Evolutionary conservation across 2,329 filamentous ascomycete genomes (phyloP).

Genomic region (Paracamarosporium sp.): DNA sequence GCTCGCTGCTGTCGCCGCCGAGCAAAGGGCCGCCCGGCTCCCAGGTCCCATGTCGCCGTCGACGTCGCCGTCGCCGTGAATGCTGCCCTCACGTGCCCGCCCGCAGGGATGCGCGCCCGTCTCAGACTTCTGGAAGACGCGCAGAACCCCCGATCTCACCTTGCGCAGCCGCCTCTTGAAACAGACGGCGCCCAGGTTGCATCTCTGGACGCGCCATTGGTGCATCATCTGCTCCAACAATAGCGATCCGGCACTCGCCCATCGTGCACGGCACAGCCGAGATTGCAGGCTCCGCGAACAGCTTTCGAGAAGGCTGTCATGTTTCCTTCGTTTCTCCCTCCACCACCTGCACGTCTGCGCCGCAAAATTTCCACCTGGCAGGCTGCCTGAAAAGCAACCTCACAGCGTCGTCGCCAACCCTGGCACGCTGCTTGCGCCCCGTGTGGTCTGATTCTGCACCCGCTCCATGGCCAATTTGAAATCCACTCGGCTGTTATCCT

Average conservation of each 20-base stretch:
- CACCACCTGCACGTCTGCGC: slow-evolving; percentile 1
- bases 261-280: slow-evolving; percentile 12
- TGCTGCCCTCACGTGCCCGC: slow-evolving; percentile 23
- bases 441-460: slow-evolving; percentile 4
- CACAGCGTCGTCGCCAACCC: not conserved
- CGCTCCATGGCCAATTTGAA: slow-evolving; percentile 10
- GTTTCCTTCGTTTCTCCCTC: slow-evolving; percentile 19
- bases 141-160: slow-evolving; percentile 12
- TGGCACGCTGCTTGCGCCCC: not conserved
- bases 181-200: slow-evolving; percentile 34
- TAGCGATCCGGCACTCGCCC: slow-evolving; percentile 29
- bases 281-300: slow-evolving; percentile 24
- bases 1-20: too few species aligned
- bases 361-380: slow-evolving; percentile 9
- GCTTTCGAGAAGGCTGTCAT: slow-evolving; percentile 28
- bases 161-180: slow-evolving; percentile 35
- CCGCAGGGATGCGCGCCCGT: slow-evolving; percentile 10
- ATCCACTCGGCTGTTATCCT: slow-evolving; percentile 23
- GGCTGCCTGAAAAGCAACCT: slow-evolving; percentile 4
- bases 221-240: slow-evolving; percentile 41
- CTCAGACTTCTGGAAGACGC: slow-evolving; percentile 25
- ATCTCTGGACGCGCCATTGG: slow-evolving; percentile 18
- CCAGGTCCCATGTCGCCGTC: slow-evolving; percentile 9
- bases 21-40: too few species aligned
- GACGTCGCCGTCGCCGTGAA: slow-evolving; percentile 16